Evolutionary conservation across 2,329 filamentous ascomycete genomes (phyloP), one percentile per base, ranked within the genome.

Genomic region (Pestalotiopsis sp.): DNA sequence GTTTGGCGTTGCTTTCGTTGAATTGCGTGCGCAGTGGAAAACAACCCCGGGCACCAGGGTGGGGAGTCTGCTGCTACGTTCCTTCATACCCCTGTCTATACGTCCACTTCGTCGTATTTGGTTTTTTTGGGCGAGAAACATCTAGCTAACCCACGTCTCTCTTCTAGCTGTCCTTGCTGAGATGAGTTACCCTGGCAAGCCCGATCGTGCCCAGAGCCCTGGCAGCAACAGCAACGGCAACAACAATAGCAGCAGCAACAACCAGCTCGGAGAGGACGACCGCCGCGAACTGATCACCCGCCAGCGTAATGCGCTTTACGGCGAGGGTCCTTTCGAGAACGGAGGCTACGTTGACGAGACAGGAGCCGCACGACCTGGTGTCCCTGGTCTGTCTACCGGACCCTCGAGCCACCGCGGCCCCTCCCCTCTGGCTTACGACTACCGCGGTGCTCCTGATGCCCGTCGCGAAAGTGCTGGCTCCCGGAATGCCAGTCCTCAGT

Each of bases 211-310:
- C 76, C 88, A 94, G 84, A 96, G 93, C 84, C 94, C 94, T 67
- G 91, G 91, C 76, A 83, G 85, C 57, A 59, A 59, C 57, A 59
- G 20, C 57, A 59, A 27, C 57, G 7, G n/a, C 52, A 58, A 23
- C 52, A 62, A 12, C 59, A 62, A 62, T 14, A 41, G 17, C 59
- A 62, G 12, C 59, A 62, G n/a, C 31, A 62, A 41, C 20, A 31
- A 36, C 31, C 59, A 97, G 92, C 97, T 92, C 79, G 96, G 31
- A 36, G 31, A 98, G 84, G 95, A 98, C 76, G 95, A 97, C 78
- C 95, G 95, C 76, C 94, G 95, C 76, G 95, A 98, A 76, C 87
- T 98, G 81, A 97, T 98, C 82, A 93, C 95, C 75, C 95, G 95
- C 78, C 96, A 98, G 84, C 94, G 97, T 82, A 95, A 92, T 81